These are phyloP conservation scores for Tarenaya hassleriana DNA, from an alignment of 345 rosid genomes.

Conservation along the genomic window DNA sequence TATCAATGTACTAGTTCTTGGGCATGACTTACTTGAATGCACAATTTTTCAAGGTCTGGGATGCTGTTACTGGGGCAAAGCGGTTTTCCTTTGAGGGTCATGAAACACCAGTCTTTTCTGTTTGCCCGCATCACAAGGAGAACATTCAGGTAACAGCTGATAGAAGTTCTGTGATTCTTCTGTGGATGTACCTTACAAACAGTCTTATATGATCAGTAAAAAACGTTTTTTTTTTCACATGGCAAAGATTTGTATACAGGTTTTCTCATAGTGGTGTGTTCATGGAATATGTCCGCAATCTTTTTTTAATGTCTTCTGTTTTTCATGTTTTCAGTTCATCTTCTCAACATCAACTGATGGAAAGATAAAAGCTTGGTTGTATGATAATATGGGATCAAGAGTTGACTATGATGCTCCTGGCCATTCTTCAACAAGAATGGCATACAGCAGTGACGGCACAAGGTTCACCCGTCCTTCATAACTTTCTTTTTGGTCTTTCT, in stretches of 20 bases:
- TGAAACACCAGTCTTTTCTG: conserved; percentile 79
- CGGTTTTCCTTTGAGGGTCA: conserved; percentile 66
- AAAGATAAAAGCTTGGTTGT: conserved; percentile 84
- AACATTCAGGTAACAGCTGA: conserved; percentile 59
- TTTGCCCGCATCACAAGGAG: conserved; percentile 83
- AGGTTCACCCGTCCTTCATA: conserved; percentile 40
- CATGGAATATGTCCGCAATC: background rate
- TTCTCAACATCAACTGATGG: conserved; percentile 78
- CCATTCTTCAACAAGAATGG: conserved; percentile 63
- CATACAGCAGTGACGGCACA: conserved; percentile 74
- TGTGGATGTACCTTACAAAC: background rate
- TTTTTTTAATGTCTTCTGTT: conserved; percentile 11
- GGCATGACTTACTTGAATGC: conserved; percentile 23
- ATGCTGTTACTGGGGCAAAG: conserved; percentile 50
- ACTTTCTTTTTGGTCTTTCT: conserved; percentile 3
- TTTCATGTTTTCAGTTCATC: conserved; percentile 42
- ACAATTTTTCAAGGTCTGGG: conserved; percentile 65
- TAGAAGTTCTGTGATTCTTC: background rate
- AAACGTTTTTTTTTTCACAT: conserved; percentile 5
- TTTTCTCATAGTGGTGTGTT: background rate
- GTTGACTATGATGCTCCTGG: conserved; percentile 87
- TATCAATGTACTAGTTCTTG: background rate
- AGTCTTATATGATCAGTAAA: conserved; percentile 1
- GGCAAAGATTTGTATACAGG: background rate
- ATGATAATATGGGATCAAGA: conserved; percentile 62